Percentiles rank a stretch among this genome's conserved stretches.
Conservation (phyloP, 106 monocot genomes). For the Dendrobium huoshanense region DNA sequence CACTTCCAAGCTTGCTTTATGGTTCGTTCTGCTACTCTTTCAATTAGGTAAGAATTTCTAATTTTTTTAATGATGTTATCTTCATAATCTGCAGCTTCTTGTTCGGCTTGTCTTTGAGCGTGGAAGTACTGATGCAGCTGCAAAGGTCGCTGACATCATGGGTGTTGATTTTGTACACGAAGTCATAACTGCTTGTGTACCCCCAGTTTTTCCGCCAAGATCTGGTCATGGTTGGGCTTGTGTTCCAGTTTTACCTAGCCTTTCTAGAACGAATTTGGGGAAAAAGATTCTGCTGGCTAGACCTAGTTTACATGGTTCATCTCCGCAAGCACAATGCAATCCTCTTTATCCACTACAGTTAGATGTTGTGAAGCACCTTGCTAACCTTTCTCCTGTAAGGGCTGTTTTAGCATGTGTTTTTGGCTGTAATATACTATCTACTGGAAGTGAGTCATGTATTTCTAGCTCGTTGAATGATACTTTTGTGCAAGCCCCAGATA, state of each 20-base stretch:
- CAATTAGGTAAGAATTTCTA: background rate
- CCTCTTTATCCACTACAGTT: slow-evolving; percentile 78
- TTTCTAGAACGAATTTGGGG: slow-evolving; percentile 28
- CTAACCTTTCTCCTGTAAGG: slow-evolving; percentile 83
- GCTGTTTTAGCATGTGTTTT: slow-evolving; percentile 94
- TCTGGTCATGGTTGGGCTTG: slow-evolving; percentile 89
- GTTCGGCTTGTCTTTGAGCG: slow-evolving; percentile 88
- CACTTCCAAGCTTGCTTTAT: background rate
- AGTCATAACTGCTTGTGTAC: slow-evolving; percentile 90
- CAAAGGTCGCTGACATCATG: slow-evolving; percentile 90
- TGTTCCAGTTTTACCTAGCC: slow-evolving; percentile 56
- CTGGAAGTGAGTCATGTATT: slow-evolving; percentile 27
- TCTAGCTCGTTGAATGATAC: slow-evolving; percentile 29
- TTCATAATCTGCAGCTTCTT: slow-evolving; percentile 52
- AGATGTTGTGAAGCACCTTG: slow-evolving; percentile 78
- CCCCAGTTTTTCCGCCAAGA: slow-evolving; percentile 85
- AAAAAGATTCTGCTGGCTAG: slow-evolving; percentile 18
- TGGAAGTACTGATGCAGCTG: slow-evolving; percentile 95
- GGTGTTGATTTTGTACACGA: slow-evolving; percentile 94
- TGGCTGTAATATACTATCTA: slow-evolving; percentile 74
- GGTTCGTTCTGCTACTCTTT: background rate
- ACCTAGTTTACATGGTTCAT: slow-evolving; percentile 28
- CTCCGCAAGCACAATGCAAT: slow-evolving; percentile 17
- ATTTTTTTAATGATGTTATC: background rate
- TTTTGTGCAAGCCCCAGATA: slow-evolving; percentile 46